phyloP scores from a whole-genome alignment of 2,329 filamentous ascomycete species.

The Magnaporthales sp. region DNA sequence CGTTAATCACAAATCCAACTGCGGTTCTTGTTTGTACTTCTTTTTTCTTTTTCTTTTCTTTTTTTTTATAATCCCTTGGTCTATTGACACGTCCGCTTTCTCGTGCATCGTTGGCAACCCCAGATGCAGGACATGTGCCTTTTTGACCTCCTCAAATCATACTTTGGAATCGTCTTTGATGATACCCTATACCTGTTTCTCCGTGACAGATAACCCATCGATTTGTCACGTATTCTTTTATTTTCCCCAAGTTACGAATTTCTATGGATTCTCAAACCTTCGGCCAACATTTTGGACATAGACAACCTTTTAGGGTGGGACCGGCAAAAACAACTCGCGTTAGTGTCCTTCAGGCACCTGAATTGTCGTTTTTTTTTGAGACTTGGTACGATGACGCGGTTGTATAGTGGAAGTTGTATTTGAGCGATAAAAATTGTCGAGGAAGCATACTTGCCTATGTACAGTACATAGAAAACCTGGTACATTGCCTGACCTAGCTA shows the following conservation, averaged over 20 bases:
- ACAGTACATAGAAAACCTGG: not conserved
- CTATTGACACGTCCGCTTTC: not conserved
- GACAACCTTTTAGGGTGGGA: not conserved
- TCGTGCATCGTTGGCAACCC: not conserved
- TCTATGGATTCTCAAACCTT: not conserved
- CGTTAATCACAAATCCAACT: not conserved
- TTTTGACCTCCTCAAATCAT: not conserved
- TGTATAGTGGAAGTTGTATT: not conserved
- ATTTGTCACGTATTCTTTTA: not conserved
- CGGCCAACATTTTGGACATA: not conserved
- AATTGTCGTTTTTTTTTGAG: not conserved
- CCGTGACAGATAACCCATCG: not conserved
- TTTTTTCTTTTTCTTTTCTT: not conserved
- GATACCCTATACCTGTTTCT: not conserved
- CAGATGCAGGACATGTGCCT: not conserved
- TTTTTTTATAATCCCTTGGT: not conserved
- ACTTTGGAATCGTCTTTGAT: not conserved
- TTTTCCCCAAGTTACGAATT: not conserved
- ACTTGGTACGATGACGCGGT: not conserved
- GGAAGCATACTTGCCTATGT: not conserved
- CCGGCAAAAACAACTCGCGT: not conserved
- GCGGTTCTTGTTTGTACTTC: constrained; percentile 1
- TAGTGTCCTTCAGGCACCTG: not conserved
- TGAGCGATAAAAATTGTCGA: not conserved
- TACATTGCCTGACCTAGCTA: too few relatives aligned